Evolutionary conservation across 2,329 filamentous ascomycete species (phyloP), one percentile per base, ranked within the genome.

Genomic region (Leptographium flavum): DNA sequence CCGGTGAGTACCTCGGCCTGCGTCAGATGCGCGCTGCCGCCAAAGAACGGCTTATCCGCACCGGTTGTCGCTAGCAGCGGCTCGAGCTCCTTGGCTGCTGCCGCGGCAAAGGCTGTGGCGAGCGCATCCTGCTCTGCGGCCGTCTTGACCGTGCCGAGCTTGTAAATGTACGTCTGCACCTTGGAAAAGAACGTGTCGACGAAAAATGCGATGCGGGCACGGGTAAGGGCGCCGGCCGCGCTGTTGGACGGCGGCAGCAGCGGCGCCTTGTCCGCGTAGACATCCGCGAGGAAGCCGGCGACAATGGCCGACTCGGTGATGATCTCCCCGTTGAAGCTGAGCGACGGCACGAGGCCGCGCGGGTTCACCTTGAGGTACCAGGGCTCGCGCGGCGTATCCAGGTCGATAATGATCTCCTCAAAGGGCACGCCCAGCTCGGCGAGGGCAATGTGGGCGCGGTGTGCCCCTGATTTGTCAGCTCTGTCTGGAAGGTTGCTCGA

Each of bases 291-390:
- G 63, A 86, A 90, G 52, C 81, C 75, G 1, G 78, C 62, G n/a
- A 90, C 76, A 50, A 90, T 74, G 50, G 66, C 77, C 3, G 81
- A 86, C 60, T 92, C 85, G 44, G 74, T 77, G 56, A 92, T 68
- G 57, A 84, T 80, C 50, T 82, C 70, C 49, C 68, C 70, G 50
- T 76, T 70, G 66, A 82, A 81, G 22, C 73, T 71, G 46, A 92
- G 63, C 0, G 77, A 65, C 1, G 86, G 85, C 5, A 92, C 83
- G 3, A 87, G 74, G 14, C 86, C 86, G 46, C 83, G 77, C 52
- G 84, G 83, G 65, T 90, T 88, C 58, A 92, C 65, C 43, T 79
- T 67, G 9, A 92, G 72, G 58, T 90, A 92, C 68, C 80, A 84
- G 32, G 74, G 67, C 25, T 81, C 77, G 10, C 85, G 76, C 0